Percentiles rank a stretch among this genome's conserved stretches.
These are phyloP conservation scores for Phytophthora sp. DNA, from an alignment of 352 stramenopile genomes.

Conservation along the genomic window DNA sequence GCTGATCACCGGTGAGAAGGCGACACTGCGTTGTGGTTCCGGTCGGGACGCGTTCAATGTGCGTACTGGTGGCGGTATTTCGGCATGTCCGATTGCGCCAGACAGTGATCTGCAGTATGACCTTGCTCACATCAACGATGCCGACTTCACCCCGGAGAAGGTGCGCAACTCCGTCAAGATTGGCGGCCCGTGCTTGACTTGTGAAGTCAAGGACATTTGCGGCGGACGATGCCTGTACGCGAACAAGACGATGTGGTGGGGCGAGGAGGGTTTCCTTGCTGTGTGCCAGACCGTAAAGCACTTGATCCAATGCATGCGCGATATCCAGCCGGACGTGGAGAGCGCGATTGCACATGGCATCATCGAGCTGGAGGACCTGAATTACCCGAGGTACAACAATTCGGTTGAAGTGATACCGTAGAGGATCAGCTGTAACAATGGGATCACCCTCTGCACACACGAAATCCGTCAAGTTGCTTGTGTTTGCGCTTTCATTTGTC, in stretches of 20 bases:
- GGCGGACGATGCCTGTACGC: constrained; percentile 45
- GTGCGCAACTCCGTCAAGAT: constrained; percentile 34
- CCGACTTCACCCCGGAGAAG: constrained; percentile 37
- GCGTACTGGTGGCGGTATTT: constrained; percentile 38
- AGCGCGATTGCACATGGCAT: constrained; percentile 31
- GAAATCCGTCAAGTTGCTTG: too few species aligned
- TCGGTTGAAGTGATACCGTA: constrained; percentile 47
- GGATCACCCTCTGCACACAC: neutral
- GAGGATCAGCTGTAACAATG: constrained; percentile 1
- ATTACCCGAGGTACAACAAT: constrained; percentile 50
- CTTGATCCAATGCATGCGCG: constrained; percentile 43
- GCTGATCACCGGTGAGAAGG: constrained; percentile 32
- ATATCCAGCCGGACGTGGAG: constrained; percentile 38
- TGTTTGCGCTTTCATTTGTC: neutral
- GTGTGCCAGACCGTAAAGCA: constrained; percentile 43
- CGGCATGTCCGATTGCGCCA: constrained; percentile 38
- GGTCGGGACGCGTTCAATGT: constrained; percentile 46
- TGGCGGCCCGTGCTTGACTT: constrained; percentile 33
- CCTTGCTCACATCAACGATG: constrained; percentile 31
- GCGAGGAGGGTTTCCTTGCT: constrained; percentile 38
- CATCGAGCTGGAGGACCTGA: constrained; percentile 42
- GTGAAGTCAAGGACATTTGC: constrained; percentile 43
- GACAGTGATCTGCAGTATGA: constrained; percentile 37
- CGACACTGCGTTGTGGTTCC: constrained; percentile 36
- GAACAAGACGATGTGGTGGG: constrained; percentile 56